These are phyloP conservation scores for Agrocybe pediades DNA, from an alignment of 768 basidiomycete species.

Conservation along the genomic window DNA sequence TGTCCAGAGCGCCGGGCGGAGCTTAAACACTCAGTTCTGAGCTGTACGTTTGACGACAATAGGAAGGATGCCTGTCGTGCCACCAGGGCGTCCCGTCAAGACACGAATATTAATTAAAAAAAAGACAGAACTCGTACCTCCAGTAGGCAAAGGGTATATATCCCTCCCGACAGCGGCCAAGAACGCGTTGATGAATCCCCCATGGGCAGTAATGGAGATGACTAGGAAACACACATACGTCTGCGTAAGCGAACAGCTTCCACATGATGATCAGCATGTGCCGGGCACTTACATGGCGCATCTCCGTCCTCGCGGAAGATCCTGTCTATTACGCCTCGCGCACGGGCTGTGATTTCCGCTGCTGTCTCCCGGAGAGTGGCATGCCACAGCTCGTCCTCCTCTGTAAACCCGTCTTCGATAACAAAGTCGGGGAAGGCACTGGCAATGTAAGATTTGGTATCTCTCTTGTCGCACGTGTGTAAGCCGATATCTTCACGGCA, in stretches of 20 bases:
- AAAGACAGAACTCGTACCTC: slow-evolving; percentile 60
- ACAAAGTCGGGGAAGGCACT: slow-evolving; percentile 49
- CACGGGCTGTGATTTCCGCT: slow-evolving; percentile 47
- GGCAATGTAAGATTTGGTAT: slow-evolving; percentile 48
- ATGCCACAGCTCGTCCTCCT: slow-evolving; percentile 65
- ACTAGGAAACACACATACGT: slow-evolving; percentile 43
- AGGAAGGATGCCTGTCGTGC: neutral
- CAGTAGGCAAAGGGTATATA: slow-evolving; percentile 53
- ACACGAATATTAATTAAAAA: neutral
- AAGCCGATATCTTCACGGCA: slow-evolving; percentile 67
- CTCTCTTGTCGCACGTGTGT: slow-evolving; percentile 73
- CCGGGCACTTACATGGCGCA: slow-evolving; percentile 44
- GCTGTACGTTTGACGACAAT: neutral
- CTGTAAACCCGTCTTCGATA: slow-evolving; percentile 60
- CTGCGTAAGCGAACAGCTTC: no score
- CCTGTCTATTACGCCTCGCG: slow-evolving; percentile 50
- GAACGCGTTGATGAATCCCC: slow-evolving; percentile 61
- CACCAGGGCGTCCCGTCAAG: neutral
- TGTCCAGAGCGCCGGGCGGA: no score
- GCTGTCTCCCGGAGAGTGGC: slow-evolving; percentile 54
- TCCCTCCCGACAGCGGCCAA: slow-evolving; percentile 48
- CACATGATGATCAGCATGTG: neutral
- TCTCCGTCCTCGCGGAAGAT: slow-evolving; percentile 49
- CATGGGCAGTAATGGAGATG: slow-evolving; percentile 69
- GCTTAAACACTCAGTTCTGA: no score